Evolutionary conservation across 495 filamentous ascomycete species (phyloP), one percentile per base, ranked within the genome.

Genomic region (Penicillium crystallinum): DNA sequence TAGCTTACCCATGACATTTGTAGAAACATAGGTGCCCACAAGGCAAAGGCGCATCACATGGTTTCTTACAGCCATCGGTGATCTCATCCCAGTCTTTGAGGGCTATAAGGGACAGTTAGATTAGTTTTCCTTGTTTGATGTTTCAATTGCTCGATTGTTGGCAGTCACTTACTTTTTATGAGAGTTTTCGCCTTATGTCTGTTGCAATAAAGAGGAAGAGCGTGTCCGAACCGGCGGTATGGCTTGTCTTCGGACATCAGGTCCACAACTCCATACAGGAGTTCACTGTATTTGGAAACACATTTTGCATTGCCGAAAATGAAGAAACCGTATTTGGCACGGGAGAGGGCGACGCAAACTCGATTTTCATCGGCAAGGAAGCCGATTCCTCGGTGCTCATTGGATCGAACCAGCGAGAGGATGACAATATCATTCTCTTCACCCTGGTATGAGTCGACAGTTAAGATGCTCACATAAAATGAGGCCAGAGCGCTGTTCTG

Each of bases 361-460:
- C 92, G 81, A 55, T 95, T 95, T 56, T 83, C 76, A 39, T 87
- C 81, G 9, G 76, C 73, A 18, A 93, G 68, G 59, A 92, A 97
- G 3, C 88, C 89, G 41, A 89, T 82, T 5, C 68, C 61, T 30
- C 71, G 49, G 19, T 69, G 37, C 11, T 50, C 31, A 53, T 84
- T 88, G 59, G 85, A 91, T 39, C 93, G 77, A 10, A 96, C 92
- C 0, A 97, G 71, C 0, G 91, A 96, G 1, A 97, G 74, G 4
- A 97, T 57, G 15, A 97, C 71, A 31, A 97, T 74, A 17, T 90
- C 89, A 57, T 97, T 97, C 58, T 97, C 91, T 63, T 97, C 90
- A 23, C 92, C 92, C 62, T 97, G 93, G 64, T 92, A 97, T 0
- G 88, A 91, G 60, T 97, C 93, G 0, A 97, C 89, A 0, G 93